Conservation (phyloP, 2,329 filamentous ascomycete species). For the Phialemonium atrogriseum region DNA sequence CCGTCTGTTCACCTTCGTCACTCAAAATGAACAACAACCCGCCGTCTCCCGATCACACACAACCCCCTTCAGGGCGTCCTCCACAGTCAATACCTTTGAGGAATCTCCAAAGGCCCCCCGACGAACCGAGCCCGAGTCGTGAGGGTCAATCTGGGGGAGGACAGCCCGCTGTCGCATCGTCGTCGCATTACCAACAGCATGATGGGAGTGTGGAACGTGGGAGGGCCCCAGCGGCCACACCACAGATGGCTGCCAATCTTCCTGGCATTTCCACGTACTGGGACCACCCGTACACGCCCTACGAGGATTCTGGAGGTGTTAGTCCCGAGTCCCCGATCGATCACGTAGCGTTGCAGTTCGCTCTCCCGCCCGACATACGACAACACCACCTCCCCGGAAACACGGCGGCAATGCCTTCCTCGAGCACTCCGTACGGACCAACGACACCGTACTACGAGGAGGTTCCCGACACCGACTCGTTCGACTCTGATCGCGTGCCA, state of each 20-base stretch:
- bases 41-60: slow-evolving; percentile 13
- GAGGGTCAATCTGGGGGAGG: not conserved
- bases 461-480: slow-evolving; percentile 28
- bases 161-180: not conserved
- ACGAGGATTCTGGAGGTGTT: slow-evolving; percentile 22
- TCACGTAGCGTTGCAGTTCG: slow-evolving; percentile 42
- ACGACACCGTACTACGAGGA: slow-evolving; percentile 34
- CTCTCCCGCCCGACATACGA: slow-evolving; percentile 44
- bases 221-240: slow-evolving; percentile 5
- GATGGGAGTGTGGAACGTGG: slow-evolving; percentile 3
- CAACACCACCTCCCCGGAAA: slow-evolving; percentile 19
- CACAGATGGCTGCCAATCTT: slow-evolving; percentile 25
- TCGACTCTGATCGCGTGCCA: slow-evolving; percentile 51
- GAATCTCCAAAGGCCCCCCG: slow-evolving; percentile 36
- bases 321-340: slow-evolving; percentile 44
- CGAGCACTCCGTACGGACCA: slow-evolving; percentile 18
- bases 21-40: slow-evolving; percentile 17
- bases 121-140: slow-evolving; percentile 15
- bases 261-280: slow-evolving; percentile 43
- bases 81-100: slow-evolving; percentile 65
- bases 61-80: slow-evolving; percentile 29
- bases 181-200: not conserved
- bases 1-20: slow-evolving; percentile 1
- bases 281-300: slow-evolving; percentile 36
- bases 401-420: slow-evolving; percentile 12